A percentile compares a stretch with the other conserved stretches of the same genome.
Conservation (phyloP, 1,284 basidiomycete species). For the Tylopilus sp. region DNA sequence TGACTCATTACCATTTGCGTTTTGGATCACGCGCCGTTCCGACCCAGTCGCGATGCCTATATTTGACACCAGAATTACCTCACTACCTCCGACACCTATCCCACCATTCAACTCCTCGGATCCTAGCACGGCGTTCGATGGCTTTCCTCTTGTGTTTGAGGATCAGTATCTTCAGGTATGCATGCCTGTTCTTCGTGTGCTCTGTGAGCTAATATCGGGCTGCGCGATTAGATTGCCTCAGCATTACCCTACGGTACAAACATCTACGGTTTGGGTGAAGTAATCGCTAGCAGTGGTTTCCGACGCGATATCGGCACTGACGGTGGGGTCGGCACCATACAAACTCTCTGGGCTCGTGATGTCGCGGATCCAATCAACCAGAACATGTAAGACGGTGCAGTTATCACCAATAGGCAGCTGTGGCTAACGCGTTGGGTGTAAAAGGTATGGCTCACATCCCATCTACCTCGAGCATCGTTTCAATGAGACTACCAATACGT, state of each 20-base stretch:
- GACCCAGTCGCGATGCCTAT: conserved; percentile 66
- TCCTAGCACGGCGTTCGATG: conserved; percentile 61
- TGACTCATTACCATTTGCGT: conserved; percentile 72
- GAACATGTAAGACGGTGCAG: conserved; percentile 59
- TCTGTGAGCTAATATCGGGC: not conserved
- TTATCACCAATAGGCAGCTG: not conserved
- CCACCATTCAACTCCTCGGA: conserved; percentile 57
- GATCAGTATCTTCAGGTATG: conserved; percentile 70
- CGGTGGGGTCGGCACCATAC: conserved; percentile 68
- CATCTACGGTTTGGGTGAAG: conserved; percentile 84
- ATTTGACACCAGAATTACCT: conserved; percentile 76
- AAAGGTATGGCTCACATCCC: conserved; percentile 74
- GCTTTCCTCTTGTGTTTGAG: conserved; percentile 77
- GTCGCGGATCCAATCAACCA: conserved; percentile 67
- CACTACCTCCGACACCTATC: conserved; percentile 65
- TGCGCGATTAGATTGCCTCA: conserved; percentile 63
- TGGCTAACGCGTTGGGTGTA: conserved; percentile 13
- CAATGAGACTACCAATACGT: conserved; percentile 57
- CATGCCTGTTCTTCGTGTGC: not conserved
- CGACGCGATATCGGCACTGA: conserved; percentile 67
- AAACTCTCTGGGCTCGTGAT: conserved; percentile 80
- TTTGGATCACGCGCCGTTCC: conserved; percentile 78
- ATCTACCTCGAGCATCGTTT: conserved; percentile 76
- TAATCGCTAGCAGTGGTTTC: conserved; percentile 74
- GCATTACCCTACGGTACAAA: conserved; percentile 73